These are phyloP conservation scores for Rhododendron mucronatum DNA, from an alignment of 148 eudicot genomes.

Conservation along the genomic window DNA sequence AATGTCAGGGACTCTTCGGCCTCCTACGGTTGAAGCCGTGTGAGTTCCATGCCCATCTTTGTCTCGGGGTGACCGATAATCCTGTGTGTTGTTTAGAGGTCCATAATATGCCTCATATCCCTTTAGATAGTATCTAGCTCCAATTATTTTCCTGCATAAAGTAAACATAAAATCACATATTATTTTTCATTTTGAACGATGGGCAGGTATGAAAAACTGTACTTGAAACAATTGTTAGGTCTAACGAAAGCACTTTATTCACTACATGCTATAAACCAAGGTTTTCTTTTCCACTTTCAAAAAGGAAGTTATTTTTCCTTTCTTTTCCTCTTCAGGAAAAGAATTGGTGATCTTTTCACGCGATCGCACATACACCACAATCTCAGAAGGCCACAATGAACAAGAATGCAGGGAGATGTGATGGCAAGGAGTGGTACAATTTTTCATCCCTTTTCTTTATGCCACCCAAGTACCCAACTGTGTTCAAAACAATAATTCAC, in stretches of 20 bases:
- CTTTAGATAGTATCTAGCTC: constrained; percentile 20
- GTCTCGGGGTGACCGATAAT: constrained; percentile 16
- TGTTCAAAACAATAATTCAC: background rate
- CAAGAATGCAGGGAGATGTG: background rate
- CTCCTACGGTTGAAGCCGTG: constrained; percentile 14
- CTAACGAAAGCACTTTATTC: too few species aligned
- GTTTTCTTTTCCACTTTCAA: too few species aligned
- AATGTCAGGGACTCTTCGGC: constrained; percentile 7
- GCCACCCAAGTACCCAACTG: background rate
- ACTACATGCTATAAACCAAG: too few species aligned
- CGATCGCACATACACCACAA: background rate
- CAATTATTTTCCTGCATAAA: constrained; percentile 17
- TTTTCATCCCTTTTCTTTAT: background rate
- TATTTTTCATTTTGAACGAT: background rate
- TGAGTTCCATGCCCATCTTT: constrained; percentile 25
- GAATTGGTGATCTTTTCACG: background rate
- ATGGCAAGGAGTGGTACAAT: too few species aligned
- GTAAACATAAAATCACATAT: background rate
- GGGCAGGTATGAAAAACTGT: background rate
- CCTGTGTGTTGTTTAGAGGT: constrained; percentile 7
- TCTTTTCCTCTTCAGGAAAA: too few species aligned
- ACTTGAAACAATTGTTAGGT: background rate
- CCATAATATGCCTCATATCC: constrained; percentile 16
- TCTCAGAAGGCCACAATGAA: too few species aligned
- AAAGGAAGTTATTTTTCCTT: too few species aligned